phyloP scores from a whole-genome alignment of 129 eudicot species.

The Solidago caesia region DNA sequence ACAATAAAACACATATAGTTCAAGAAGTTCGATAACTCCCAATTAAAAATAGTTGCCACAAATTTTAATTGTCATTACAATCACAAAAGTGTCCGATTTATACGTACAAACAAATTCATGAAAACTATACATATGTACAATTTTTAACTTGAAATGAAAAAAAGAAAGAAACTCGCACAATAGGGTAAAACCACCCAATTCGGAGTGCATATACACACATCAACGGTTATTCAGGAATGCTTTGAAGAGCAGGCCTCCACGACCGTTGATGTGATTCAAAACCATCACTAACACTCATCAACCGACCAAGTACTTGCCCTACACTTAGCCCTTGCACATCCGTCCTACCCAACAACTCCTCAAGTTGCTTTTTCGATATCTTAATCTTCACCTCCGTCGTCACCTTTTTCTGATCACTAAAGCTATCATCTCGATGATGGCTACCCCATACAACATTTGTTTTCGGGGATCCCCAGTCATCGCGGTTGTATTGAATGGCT shows the following conservation, averaged over 20 bases:
- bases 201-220: background rate
- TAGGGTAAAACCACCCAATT: background rate
- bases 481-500: slow-evolving; percentile 14
- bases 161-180: slow-evolving; percentile 5
- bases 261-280: slow-evolving; percentile 39
- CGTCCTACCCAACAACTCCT: slow-evolving; percentile 41
- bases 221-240: slow-evolving; percentile 38
- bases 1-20: too few relatives aligned
- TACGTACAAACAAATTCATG: background rate
- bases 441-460: background rate
- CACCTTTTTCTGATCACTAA: background rate
- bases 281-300: slow-evolving; percentile 37
- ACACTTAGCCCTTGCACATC: slow-evolving; percentile 39
- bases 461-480: slow-evolving; percentile 26
- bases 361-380: slow-evolving; percentile 54
- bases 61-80: too few relatives aligned
- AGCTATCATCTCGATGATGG: background rate
- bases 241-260: slow-evolving; percentile 53
- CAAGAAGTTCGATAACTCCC: too few relatives aligned
- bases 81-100: too few relatives aligned
- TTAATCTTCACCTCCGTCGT: slow-evolving; percentile 50
- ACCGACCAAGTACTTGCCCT: slow-evolving; percentile 33
- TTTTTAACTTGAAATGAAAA: background rate
- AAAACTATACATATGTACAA: slow-evolving; percentile 11
- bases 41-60: too few relatives aligned